Evolutionary conservation across 192 early-diverging fungal genomes (phyloP), one percentile per base, ranked within the genome.

Genomic region (Rhizophagus prolifer): DNA sequence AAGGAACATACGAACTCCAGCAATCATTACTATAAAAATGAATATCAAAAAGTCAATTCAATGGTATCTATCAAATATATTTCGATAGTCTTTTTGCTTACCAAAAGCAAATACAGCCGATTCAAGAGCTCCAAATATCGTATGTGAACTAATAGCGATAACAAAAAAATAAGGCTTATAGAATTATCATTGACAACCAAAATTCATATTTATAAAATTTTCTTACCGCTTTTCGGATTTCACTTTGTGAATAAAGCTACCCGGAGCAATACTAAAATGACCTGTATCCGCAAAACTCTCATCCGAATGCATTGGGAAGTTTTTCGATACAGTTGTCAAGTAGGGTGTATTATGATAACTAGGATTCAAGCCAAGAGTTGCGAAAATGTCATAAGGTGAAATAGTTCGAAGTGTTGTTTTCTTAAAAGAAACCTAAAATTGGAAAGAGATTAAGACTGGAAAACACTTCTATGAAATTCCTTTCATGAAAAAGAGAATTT

Each of bases 111-210:
- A 41, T 54, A 41, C 70, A 58, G 46, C 46, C 46, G 54, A 19
- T 13, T 47, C 70, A 0, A 71, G 25, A 28, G 70, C 21, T 9
- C 19, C n/a, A 58, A 71, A 47, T 54, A 71, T 28, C 9, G 70
- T 71, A 28, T 71, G n/a, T 28, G 70, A 71, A 26, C 70, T 71
- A 62, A 62, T 62, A 26, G n/a, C n/a, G n/a, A 62, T 8, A 1
- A 62, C 2, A 26, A 68, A 4, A 68, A 44, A 44, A 5, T 38
- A 68, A 23, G 38, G 10, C 10, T 44, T 65, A 65, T 16, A 68
- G 10, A 26, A 44, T 68, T 68, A 38, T 36, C 3, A 44, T 68
- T 23, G 19, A 68, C n/a, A n/a, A n/a, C n/a, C n/a, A n/a, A n/a
- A n/a, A n/a, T n/a, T n/a, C n/a, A n/a, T n/a, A n/a, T n/a, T 38